A percentile compares a stretch with the other conserved stretches of the same genome.
Conservation (phyloP, 176 grass and related monocot genomes). For the Rhynchospora pubera region DNA sequence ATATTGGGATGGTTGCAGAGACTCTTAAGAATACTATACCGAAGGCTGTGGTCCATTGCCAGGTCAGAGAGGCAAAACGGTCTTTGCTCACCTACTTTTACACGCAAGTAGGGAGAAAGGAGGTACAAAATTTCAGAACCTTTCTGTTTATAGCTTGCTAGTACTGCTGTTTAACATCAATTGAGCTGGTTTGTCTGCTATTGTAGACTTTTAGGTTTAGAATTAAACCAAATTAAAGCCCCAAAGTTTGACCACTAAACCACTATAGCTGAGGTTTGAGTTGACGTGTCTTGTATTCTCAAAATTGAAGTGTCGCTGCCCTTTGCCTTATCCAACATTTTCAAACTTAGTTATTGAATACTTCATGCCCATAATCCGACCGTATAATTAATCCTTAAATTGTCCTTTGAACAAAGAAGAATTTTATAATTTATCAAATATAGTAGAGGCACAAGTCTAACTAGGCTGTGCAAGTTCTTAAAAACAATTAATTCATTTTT, state of each 20-base stretch:
- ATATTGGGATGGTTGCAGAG: slow-evolving; percentile 86
- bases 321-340: not conserved
- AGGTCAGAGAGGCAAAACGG: slow-evolving; percentile 89
- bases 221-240: not conserved
- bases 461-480: not conserved
- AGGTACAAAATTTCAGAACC: slow-evolving; percentile 33
- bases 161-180: not conserved
- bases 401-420: not conserved
- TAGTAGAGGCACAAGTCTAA: not conserved
- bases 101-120: slow-evolving; percentile 69
- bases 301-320: not conserved
- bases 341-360: not conserved
- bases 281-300: not conserved
- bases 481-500: not conserved
- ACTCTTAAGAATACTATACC: slow-evolving; percentile 88
- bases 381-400: not conserved
- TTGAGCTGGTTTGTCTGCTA: not conserved
- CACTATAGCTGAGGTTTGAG: not conserved
- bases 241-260: not conserved
- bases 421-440: not conserved
- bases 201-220: not conserved
- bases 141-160: not conserved
- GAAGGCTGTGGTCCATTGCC: slow-evolving; percentile 80
- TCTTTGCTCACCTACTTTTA: slow-evolving; percentile 76
- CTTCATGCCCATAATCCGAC: not conserved